Percentiles rank a stretch among this genome's conserved stretches.
Conservation (phyloP, 352 stramenopile species). For the Pythium coloratum region DNA sequence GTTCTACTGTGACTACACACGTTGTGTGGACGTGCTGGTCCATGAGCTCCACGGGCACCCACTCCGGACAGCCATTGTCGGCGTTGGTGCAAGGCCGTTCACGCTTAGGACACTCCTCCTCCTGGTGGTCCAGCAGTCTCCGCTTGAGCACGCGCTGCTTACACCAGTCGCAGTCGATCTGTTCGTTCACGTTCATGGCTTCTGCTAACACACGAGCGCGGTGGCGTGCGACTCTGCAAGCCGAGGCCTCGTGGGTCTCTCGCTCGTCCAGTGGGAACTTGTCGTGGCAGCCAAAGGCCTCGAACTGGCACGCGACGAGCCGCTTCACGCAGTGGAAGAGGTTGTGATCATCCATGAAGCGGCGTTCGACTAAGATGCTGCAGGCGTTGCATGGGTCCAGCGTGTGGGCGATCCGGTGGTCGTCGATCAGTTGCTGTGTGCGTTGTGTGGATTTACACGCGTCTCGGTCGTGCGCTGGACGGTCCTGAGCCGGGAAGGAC, state of each 20-base stretch:
- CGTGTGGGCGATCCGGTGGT: slow-evolving; percentile 39
- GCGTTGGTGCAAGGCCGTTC: slow-evolving; percentile 71
- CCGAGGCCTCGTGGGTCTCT: slow-evolving; percentile 37
- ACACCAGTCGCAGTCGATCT: slow-evolving; percentile 68
- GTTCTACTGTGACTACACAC: slow-evolving; percentile 55
- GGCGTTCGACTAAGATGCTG: slow-evolving; percentile 33
- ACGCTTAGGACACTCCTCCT: slow-evolving; percentile 68
- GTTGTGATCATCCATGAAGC: slow-evolving; percentile 45
- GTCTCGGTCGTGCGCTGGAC: slow-evolving; percentile 38
- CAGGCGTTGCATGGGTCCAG: slow-evolving; percentile 45
- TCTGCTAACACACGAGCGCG: slow-evolving; percentile 42
- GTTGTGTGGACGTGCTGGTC: slow-evolving; percentile 45
- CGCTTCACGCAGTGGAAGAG: slow-evolving; percentile 51
- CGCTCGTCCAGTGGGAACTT: slow-evolving; percentile 40
- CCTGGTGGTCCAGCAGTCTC: slow-evolving; percentile 68
- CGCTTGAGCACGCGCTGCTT: slow-evolving; percentile 60
- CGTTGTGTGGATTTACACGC: slow-evolving; percentile 35
- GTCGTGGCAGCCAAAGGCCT: slow-evolving; percentile 48
- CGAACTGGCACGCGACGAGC: slow-evolving; percentile 44
- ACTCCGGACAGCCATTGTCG: slow-evolving; percentile 59
- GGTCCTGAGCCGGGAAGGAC: slow-evolving; percentile 34
- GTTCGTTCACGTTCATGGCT: slow-evolving; percentile 50
- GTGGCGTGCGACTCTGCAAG: slow-evolving; percentile 47
- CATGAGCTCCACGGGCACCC: slow-evolving; percentile 64
- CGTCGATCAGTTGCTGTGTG: slow-evolving; percentile 42